Conservation (phyloP, 257 asterid genomes). For the Osmanthus fragrans region DNA sequence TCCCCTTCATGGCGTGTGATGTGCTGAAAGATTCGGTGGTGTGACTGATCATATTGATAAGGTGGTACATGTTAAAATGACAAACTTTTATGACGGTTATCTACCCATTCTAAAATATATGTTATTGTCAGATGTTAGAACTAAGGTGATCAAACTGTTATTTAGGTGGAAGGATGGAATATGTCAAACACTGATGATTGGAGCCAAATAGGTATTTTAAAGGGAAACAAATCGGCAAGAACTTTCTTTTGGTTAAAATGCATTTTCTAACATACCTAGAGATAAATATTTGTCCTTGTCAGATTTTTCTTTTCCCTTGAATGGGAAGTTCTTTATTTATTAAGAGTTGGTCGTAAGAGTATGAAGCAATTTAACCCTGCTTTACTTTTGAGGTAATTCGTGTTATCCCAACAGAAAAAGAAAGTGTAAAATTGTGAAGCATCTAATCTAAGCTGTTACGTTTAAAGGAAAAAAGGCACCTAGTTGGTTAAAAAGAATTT, state of each 20-base stretch:
- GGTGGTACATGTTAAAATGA: background rate
- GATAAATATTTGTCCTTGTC: background rate
- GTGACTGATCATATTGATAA: background rate
- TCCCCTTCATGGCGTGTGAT: background rate
- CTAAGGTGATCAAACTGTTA: background rate
- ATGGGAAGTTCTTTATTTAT: background rate
- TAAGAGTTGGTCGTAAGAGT: background rate
- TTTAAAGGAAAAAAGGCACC: background rate
- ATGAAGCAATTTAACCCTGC: background rate
- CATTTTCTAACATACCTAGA: background rate
- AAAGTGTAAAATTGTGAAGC: background rate
- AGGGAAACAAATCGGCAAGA: background rate
- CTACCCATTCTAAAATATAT: background rate
- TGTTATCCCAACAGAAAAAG: background rate
- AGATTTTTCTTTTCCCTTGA: too few species aligned
- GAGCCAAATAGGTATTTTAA: background rate
- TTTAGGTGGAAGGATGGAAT: slow-evolving; percentile 1
- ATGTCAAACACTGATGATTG: background rate
- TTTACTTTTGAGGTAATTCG: background rate
- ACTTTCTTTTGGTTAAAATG: background rate
- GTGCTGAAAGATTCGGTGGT: background rate
- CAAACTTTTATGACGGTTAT: background rate
- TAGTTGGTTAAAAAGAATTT: background rate
- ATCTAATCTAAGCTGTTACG: background rate
- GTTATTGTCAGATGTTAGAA: background rate